Conservation (phyloP, 495 filamentous ascomycete genomes). For the Aspergillus wentii region DNA sequence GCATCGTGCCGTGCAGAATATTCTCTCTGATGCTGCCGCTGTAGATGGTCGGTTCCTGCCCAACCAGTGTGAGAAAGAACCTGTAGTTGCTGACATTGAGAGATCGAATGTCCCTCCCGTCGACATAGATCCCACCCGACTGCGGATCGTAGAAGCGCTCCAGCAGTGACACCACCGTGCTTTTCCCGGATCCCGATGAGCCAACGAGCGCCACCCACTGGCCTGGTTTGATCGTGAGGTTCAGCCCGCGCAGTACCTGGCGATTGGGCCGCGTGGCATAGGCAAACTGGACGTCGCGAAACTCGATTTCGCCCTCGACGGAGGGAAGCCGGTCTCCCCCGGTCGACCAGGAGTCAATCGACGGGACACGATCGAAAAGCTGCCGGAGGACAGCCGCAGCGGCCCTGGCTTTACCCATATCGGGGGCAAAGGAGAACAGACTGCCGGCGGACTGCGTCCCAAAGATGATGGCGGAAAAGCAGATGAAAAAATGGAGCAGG, state of each 20-base stretch:
- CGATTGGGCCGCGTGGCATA: constrained; percentile 75
- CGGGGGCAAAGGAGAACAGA: constrained; percentile 77
- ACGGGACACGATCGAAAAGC: constrained; percentile 65
- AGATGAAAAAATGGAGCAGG: constrained; percentile 80
- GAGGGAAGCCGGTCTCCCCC: constrained; percentile 54
- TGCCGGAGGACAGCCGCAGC: constrained; percentile 70
- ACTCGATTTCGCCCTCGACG: constrained; percentile 65
- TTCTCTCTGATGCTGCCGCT: constrained; percentile 82
- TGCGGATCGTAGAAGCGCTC: constrained; percentile 82
- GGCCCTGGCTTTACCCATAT: constrained; percentile 82
- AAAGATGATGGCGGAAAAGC: constrained; percentile 75
- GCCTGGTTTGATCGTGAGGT: constrained; percentile 64
- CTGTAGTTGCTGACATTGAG: constrained; percentile 75
- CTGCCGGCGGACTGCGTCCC: constrained; percentile 79
- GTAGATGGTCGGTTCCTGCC: constrained; percentile 82
- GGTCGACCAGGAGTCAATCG: constrained; percentile 70
- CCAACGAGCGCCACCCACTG: constrained; percentile 80
- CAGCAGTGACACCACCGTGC: constrained; percentile 69
- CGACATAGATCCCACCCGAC: constrained; percentile 63
- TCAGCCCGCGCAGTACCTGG: constrained; percentile 67
- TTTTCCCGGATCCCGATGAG: constrained; percentile 77
- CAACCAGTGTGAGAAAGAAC: constrained; percentile 69
- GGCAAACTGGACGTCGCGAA: constrained; percentile 73
- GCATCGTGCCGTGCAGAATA: constrained; percentile 60
- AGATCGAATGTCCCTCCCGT: constrained; percentile 66